phyloP scores from a whole-genome alignment of 179 eudicot genomes.

The Beta macrorhiza region DNA sequence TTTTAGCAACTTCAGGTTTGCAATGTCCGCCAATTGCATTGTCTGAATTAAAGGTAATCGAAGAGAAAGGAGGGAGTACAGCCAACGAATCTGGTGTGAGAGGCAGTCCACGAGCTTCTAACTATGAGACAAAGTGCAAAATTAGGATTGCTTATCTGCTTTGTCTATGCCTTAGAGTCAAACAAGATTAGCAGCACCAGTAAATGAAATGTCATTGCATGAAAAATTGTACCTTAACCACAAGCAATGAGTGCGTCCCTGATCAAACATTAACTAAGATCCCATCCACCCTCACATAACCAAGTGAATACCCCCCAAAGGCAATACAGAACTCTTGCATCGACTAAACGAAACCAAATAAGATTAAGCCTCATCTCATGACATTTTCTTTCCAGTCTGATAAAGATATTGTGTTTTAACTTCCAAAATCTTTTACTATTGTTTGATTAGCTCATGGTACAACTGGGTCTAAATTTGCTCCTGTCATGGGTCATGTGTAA shows the following conservation, averaged over 20 bases:
- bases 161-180: neutral
- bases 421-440: neutral
- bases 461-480: neutral
- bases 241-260: neutral
- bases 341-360: neutral
- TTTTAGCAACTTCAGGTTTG: conserved; percentile 97
- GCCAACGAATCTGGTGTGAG: conserved; percentile 79
- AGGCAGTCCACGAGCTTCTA: conserved; percentile 88
- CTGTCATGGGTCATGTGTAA: neutral
- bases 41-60: conserved; percentile 73
- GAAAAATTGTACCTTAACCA: neutral
- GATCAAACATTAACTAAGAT: neutral
- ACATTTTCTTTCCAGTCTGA: neutral
- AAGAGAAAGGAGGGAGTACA: conserved; percentile 72
- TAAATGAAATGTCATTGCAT: conserved; percentile 6
- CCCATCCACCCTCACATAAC: neutral
- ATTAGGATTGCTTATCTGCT: neutral
- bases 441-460: neutral
- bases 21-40: conserved; percentile 48
- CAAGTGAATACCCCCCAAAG: neutral
- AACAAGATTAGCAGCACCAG: neutral
- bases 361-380: neutral
- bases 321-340: neutral
- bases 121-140: conserved; percentile 38
- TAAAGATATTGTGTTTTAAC: too few species aligned